Percentiles rank a stretch among this genome's conserved stretches.
Conservation (phyloP, 352 stramenopile genomes). For the Phytophthora citrophthora region DNA sequence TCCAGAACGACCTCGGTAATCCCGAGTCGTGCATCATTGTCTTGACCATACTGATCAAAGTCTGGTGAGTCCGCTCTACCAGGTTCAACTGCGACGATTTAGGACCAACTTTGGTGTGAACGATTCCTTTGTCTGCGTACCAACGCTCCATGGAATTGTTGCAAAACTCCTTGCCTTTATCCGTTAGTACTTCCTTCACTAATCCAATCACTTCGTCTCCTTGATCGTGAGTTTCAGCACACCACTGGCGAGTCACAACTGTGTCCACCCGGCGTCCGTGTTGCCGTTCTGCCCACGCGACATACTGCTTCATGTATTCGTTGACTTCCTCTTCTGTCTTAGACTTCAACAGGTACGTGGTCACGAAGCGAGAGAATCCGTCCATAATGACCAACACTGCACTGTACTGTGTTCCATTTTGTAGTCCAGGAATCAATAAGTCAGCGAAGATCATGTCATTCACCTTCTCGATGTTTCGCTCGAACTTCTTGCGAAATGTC, state of each 20-base stretch:
- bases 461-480: not conserved
- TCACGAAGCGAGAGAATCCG: constrained; percentile 12
- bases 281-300: not conserved
- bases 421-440: constrained; percentile 13
- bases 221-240: not conserved
- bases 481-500: constrained; percentile 9
- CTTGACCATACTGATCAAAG: constrained; percentile 11
- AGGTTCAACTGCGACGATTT: constrained; percentile 13
- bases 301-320: constrained; percentile 1
- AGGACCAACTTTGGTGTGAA: constrained; percentile 1
- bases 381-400: constrained; percentile 13
- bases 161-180: constrained; percentile 19
- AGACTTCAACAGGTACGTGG: constrained; percentile 8
- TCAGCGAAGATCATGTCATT: constrained; percentile 23
- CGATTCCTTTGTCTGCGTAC: constrained; percentile 3
- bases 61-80: constrained; percentile 9
- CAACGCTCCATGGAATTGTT: constrained; percentile 7
- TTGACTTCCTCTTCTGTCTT: constrained; percentile 6
- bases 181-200: constrained; percentile 4
- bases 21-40: constrained; percentile 22
- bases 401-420: constrained; percentile 7
- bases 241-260: not conserved
- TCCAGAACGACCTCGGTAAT: constrained; percentile 9
- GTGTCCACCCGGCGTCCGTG: not conserved
- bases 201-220: not conserved